Evolutionary conservation across 441 rosid species (phyloP), one percentile per base, ranked within the genome.

Genomic region (Mallotus japonicus): DNA sequence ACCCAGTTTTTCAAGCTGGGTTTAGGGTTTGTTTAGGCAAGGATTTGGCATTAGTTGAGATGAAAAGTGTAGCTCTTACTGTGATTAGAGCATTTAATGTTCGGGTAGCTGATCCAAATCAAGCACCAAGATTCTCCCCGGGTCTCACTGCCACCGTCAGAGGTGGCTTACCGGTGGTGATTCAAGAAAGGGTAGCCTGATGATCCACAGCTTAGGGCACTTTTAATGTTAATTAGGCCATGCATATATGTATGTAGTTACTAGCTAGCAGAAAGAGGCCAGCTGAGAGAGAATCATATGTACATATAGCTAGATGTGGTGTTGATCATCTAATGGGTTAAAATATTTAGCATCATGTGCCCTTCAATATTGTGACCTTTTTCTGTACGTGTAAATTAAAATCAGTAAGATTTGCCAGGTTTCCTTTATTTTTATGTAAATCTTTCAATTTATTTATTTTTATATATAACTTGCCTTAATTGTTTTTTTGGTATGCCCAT

Each of bases 101-200:
- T 22, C 57, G 73, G 59, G 75, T 70, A 49, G 42, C 13, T 50
- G 73, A 76, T 55, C 67, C 82, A 3, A 32, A 56, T 34, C 79
- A 82, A 15, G 65, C 22, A 0, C 88, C 82, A 0, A 82, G 76
- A 76, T 92, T 90, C 49, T 73, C 82, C 0, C 89, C 97, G 1
- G 96, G 97, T 14, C 87, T 92, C 13, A 90, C 97, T 0, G 92
- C 97, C 44, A 89, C 89, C 55, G 82, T 92, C 53, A 80, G 79
- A 28, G 97, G 97, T 42, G 97, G 97, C 12, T 81, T 92, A 1
- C 89, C 82, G 72, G 87, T 84, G 51, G 10, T 62, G 74, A 78
- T 92, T 20, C 70, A 77, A 66, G 82, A 83, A 70, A 82, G 83
- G 70, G 79, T 17, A 22, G 82, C 92, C 28, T 24, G 28, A 85